Conservation (phyloP, 441 rosid species). For the Macaranga tanarius region DNA sequence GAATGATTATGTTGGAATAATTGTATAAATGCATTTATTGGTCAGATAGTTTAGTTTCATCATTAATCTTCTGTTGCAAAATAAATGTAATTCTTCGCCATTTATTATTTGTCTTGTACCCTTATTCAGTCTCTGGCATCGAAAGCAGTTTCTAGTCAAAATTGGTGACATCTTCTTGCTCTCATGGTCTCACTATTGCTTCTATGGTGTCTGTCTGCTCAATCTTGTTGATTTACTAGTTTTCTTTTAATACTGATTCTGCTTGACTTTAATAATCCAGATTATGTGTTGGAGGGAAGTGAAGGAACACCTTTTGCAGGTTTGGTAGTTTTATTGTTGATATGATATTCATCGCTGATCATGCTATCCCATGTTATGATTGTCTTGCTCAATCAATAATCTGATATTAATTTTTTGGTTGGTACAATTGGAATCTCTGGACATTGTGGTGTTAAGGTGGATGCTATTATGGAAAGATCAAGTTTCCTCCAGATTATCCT, state of each 20-base stretch:
- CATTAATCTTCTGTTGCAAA: neutral
- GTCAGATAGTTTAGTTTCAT: neutral
- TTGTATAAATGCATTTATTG: neutral
- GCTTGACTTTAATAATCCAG: slow-evolving; percentile 43
- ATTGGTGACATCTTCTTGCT: neutral
- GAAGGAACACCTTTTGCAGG: slow-evolving; percentile 97
- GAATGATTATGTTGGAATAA: neutral
- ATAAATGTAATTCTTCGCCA: neutral
- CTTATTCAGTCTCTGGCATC: neutral
- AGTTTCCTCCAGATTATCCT: slow-evolving; percentile 96
- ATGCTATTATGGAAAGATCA: slow-evolving; percentile 91
- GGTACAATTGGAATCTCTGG: slow-evolving; percentile 20
- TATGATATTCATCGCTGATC: neutral
- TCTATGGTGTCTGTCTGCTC: neutral
- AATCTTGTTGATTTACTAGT: slow-evolving; percentile 4
- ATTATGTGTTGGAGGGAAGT: slow-evolving; percentile 96
- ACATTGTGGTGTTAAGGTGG: slow-evolving; percentile 52
- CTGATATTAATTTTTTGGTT: slow-evolving; percentile 15
- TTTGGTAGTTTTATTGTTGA: slow-evolving; percentile 25
- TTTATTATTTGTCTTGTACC: neutral
- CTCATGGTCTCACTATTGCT: neutral
- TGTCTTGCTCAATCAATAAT: slow-evolving; percentile 23
- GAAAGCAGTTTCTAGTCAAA: neutral
- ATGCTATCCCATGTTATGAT: neutral
- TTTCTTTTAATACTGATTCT: neutral